Evolutionary conservation across 148 eudicot genomes (phyloP), one percentile per base, ranked within the genome.

Genomic region (Persicaria maculosa): DNA sequence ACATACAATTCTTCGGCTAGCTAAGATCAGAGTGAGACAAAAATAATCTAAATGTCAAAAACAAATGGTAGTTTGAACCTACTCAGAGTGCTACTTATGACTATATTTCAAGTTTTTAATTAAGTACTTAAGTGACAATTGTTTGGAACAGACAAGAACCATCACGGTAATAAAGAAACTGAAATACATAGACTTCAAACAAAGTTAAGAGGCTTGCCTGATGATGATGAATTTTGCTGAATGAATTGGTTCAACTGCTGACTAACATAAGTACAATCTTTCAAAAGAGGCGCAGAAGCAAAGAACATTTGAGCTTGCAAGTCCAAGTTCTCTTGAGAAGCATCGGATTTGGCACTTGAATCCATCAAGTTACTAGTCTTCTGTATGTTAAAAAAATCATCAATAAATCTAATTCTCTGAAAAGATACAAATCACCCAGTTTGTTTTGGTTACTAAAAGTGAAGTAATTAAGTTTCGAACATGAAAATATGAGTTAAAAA

Each of bases 211-310:
- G 0, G 78, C 83, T 84, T 84, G 79, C 97, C 85, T 78, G 84
- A 50, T 72, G 77, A 61, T 50, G 47, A 77, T 65, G 79, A 85
- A 77, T 86, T 82, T 79, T 47, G 79, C 55, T 73, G 80, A 31
- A 90, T 74, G 79, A 96, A 92, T 44, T 83, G 86, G 44, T 86
- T 76, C 47, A 92, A 45, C 69, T 85, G 88, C 75, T 78, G 76
- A 20, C 47, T 78, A 71, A 87, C 77, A 53, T 62, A 74, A 40
- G 77, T 44, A 5, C 53, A 80, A 78, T 86, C 86, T 78, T 80
- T 96, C 15, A 96, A 87, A 75, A 91, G 83, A 40, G 99, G 99
- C 36, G 99, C 93, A 10, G 99, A 84, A 53, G 85, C 83, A 78
- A 92, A 90, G 84, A 96, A 96, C 50, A 85, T 75, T 50, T 82